Conservation (phyloP, 2,329 filamentous ascomycete genomes). For the Berkeleyomyces rouxiae region DNA sequence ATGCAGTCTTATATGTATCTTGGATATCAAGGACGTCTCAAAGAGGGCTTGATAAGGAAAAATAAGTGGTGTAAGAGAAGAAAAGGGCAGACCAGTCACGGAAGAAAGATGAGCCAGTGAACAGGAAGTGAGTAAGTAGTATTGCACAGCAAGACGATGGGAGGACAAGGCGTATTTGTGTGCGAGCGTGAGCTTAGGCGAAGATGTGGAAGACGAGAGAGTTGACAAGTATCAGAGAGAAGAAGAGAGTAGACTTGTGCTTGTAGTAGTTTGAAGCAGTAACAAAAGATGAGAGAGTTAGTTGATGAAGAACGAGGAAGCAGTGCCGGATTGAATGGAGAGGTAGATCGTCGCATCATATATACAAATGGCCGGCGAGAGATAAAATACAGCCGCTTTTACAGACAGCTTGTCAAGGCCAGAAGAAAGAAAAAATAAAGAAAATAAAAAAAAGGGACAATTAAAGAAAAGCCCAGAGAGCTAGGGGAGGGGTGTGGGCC, state of each 20-base stretch:
- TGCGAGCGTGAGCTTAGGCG: background rate
- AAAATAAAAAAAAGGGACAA: background rate
- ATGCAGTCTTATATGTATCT: background rate
- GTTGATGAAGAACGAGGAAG: background rate
- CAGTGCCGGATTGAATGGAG: background rate
- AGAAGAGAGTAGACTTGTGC: background rate
- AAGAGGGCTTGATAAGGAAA: background rate
- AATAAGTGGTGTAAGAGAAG: background rate
- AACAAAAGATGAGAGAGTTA: background rate
- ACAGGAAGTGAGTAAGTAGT: background rate
- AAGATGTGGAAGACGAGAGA: background rate
- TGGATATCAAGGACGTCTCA: background rate
- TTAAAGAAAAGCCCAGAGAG: background rate
- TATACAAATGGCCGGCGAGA: background rate
- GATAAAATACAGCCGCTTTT: too few relatives aligned
- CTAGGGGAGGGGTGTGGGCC: too few relatives aligned
- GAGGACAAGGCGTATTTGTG: background rate
- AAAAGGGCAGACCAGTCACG: background rate
- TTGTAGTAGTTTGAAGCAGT: background rate
- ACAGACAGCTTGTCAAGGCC: background rate
- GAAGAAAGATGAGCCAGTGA: background rate
- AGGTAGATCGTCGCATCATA: background rate
- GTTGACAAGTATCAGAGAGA: background rate
- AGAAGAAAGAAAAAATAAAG: background rate
- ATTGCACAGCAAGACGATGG: constrained; percentile 1